Base-by-base conservation (phyloP, 2,329 filamentous ascomycete species). In the Gnomoniopsis sp. region DNA sequence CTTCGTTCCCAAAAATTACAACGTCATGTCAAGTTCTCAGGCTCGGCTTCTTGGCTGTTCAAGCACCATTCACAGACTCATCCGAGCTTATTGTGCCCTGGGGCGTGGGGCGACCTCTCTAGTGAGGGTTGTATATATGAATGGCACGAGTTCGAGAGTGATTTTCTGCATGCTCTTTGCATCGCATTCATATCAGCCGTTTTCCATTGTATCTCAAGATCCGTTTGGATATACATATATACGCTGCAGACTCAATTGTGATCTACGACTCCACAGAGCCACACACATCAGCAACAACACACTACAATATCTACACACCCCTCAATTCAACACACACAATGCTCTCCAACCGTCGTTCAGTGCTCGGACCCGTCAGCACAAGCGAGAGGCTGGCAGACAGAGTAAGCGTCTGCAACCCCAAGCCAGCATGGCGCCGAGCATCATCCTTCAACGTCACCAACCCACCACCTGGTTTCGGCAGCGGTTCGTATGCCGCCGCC, bases 311-410 rank as follows among this genome's bases (percentile, higher is more conserved):
- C n/a, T 46, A 11, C 10, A 46, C 14, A 8, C 43, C 14, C n/a
- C n/a, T n/a, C n/a, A n/a, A n/a, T 7, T 8, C 43, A 11, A 7
- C 43, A 11, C 34, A 8, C 34, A 38, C 23, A 7, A 57, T 57
- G 55, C 55, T 57, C 48, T 57, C 55, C 26, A 57, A 57, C 55
- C 55, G 55, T 41, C 55, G 55, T 26, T 57, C 55, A 7, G 26
- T 57, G 19, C 23, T 57, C 10, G 55, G 55, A 15, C 55, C 55
- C 44, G 8, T 47, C 44, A 23, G 44, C 44, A 26, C 44, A n/a
- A 17, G 21, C 44, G 22, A 26, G 19, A 47, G 22, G 19, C 6
- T 8, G 17, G 7, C 15, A 7, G 15, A 47, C 44, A 47, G 44
- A 47, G 44, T 47, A n/a, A 47, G 44, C 44, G n/a, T 47, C 44